Evolutionary conservation across 2,329 filamentous ascomycete genomes (phyloP).

Genomic region (Lachnellula arida): DNA sequence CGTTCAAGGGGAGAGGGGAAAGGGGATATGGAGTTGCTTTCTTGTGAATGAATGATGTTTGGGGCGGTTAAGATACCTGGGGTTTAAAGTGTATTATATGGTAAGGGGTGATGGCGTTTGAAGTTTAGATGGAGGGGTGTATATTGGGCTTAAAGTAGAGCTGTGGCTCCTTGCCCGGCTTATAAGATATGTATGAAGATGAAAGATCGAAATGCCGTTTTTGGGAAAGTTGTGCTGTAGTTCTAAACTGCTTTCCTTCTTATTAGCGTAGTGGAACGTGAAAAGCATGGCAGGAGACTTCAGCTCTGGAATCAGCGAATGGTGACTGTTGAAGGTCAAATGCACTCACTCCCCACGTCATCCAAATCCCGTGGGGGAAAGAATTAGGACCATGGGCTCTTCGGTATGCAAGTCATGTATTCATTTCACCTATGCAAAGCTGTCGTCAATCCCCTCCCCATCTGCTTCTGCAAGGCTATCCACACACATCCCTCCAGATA

Average conservation of each 20-base stretch:
- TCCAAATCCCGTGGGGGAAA: background rate
- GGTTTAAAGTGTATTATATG: slow-evolving; percentile 8
- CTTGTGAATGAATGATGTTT: background rate
- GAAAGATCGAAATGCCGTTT: background rate
- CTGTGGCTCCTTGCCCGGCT: slow-evolving; percentile 12
- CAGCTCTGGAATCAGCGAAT: background rate
- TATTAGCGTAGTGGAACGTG: background rate
- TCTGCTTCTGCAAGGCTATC: slow-evolving; percentile 21
- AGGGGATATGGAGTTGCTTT: background rate
- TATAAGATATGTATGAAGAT: background rate
- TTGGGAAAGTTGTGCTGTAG: background rate
- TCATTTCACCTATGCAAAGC: slow-evolving; percentile 28
- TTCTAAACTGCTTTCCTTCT: background rate
- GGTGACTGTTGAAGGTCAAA: no score
- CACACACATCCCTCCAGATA: slow-evolving; percentile 11
- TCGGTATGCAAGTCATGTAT: slow-evolving; percentile 15
- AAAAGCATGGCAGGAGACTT: no score
- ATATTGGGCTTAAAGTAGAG: slow-evolving; percentile 10
- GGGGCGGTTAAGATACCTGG: background rate
- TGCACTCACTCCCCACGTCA: no score
- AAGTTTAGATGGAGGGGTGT: slow-evolving; percentile 1
- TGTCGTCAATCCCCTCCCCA: background rate
- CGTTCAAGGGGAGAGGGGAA: background rate
- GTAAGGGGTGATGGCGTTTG: slow-evolving; percentile 15
- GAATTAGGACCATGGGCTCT: background rate